Conservation (phyloP, 2,329 filamentous ascomycete species). For the Aspergillus terreus region DNA sequence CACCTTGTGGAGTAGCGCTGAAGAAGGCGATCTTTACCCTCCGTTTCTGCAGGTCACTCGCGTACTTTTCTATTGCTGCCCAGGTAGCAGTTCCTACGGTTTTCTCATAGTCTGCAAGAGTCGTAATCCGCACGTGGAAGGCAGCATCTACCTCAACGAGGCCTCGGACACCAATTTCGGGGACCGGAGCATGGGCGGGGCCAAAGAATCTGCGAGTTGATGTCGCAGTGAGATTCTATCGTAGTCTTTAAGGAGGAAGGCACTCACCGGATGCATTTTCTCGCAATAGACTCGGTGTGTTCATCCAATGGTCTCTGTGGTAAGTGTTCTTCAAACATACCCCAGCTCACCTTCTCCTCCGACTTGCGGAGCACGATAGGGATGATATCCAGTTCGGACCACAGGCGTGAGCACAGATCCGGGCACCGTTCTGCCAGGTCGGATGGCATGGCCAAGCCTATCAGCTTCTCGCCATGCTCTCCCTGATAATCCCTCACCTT, state of each 20-base stretch:
- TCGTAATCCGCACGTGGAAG: conserved; percentile 57
- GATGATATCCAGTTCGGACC: conserved; percentile 70
- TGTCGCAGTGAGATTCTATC: neutral
- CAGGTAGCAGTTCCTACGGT: conserved; percentile 60
- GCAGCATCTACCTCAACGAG: conserved; percentile 64
- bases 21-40: conserved; percentile 70
- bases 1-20: conserved; percentile 70
- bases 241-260: neutral
- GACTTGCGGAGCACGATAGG: conserved; percentile 55
- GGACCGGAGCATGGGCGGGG: neutral
- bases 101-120: conserved; percentile 52
- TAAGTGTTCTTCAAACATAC: conserved; percentile 16
- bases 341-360: conserved; percentile 9
- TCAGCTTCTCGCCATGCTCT: neutral
- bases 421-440: conserved; percentile 44
- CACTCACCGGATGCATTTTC: conserved; percentile 65
- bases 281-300: conserved; percentile 71
- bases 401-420: conserved; percentile 63
- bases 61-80: conserved; percentile 59
- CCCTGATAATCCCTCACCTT: neutral
- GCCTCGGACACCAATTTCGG: conserved; percentile 34
- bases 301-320: conserved; percentile 62
- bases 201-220: neutral
- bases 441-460: neutral
- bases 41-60: conserved; percentile 56